A percentile compares a stretch with the other conserved stretches of the same genome.
These are phyloP conservation scores for Ephemerocybe angulata DNA, from an alignment of 768 basidiomycete species.

Conservation along the genomic window DNA sequence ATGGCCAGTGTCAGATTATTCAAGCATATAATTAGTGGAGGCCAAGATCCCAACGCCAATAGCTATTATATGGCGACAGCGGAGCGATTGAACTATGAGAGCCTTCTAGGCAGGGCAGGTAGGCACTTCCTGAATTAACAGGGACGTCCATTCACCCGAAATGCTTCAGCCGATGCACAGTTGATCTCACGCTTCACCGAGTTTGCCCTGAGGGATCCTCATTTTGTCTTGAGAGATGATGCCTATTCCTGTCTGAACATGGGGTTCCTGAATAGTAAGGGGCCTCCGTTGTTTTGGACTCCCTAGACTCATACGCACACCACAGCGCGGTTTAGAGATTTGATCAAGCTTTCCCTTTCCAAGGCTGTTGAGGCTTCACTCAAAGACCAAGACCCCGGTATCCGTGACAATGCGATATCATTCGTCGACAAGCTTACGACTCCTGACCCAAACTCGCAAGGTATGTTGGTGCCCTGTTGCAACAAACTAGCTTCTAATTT, in stretches of 20 bases:
- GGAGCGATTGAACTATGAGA: not conserved
- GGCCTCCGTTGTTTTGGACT: not conserved
- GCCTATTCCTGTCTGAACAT: not conserved
- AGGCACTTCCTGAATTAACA: too few relatives aligned
- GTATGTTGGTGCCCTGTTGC: too few relatives aligned
- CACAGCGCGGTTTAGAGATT: not conserved
- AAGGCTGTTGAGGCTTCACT: not conserved
- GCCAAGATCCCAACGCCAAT: too few relatives aligned
- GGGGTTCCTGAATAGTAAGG: not conserved
- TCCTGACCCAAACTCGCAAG: not conserved
- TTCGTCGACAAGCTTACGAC: not conserved
- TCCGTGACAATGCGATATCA: not conserved
- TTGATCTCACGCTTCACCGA: not conserved
- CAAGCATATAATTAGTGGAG: not conserved
- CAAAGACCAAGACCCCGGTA: not conserved
- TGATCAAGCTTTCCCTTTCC: not conserved
- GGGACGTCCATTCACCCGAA: too few relatives aligned
- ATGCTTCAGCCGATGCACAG: slow-evolving; percentile 1
- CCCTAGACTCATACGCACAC: not conserved
- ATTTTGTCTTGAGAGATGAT: not conserved
- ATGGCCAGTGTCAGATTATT: too few relatives aligned
- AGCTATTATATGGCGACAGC: too few relatives aligned
- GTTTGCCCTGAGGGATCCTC: not conserved
- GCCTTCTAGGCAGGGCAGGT: not conserved
- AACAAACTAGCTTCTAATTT: too few relatives aligned